Evolutionary conservation across 805 yeast species (phyloP).

Genomic region (Nakazawaea anatomiae): DNA sequence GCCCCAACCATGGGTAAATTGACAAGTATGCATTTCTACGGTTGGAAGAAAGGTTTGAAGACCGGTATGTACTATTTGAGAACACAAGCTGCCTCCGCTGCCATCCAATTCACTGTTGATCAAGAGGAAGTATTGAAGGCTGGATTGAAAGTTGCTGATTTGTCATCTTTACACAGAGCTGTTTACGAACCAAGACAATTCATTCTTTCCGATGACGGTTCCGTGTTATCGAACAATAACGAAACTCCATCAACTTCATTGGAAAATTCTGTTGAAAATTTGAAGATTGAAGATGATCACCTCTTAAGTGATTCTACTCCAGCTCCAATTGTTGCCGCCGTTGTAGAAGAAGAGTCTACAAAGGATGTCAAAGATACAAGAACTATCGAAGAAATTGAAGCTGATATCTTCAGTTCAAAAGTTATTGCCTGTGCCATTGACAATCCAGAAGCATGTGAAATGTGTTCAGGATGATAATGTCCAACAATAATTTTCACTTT

Average conservation of each 20-base stretch:
- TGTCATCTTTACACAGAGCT: slow-evolving; percentile 31
- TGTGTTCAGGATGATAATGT: slow-evolving; percentile 85
- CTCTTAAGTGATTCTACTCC: not conserved
- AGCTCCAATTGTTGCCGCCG: slow-evolving; percentile 11
- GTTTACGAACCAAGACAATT: slow-evolving; percentile 17
- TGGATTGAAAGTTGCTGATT: slow-evolving; percentile 11
- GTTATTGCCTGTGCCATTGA: slow-evolving; percentile 95
- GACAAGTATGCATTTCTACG: slow-evolving; percentile 97
- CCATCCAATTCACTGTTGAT: slow-evolving; percentile 85
- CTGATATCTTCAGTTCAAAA: slow-evolving; percentile 85
- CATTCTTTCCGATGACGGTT: slow-evolving; percentile 18
- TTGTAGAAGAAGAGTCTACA: slow-evolving; percentile 8
- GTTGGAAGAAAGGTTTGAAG: slow-evolving; percentile 97
- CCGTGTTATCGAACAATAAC: slow-evolving; percentile 23
- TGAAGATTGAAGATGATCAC: slow-evolving; percentile 27
- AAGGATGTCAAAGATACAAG: slow-evolving; percentile 16
- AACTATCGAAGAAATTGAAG: slow-evolving; percentile 40
- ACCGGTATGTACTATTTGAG: slow-evolving; percentile 98
- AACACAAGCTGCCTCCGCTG: slow-evolving; percentile 96
- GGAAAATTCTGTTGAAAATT: slow-evolving; percentile 41
- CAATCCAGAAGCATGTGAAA: slow-evolving; percentile 96
- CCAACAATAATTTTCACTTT: not conserved
- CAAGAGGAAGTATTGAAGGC: slow-evolving; percentile 33
- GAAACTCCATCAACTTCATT: slow-evolving; percentile 27
- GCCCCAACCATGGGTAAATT: slow-evolving; percentile 95